These are phyloP conservation scores for Candida odintsovae DNA, from an alignment of 805 yeast species.

Conservation along the genomic window DNA sequence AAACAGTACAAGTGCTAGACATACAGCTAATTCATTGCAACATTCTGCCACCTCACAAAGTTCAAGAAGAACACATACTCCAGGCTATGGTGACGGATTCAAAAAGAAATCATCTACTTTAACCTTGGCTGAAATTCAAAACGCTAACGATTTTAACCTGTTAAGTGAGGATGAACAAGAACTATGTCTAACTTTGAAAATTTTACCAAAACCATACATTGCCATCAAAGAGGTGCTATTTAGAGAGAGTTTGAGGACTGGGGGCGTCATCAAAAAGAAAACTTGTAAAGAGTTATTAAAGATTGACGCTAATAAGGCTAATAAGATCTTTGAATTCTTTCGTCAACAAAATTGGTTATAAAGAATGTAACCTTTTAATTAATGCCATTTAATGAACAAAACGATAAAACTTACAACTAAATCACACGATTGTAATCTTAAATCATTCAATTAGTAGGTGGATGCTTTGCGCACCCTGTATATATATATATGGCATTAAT, in stretches of 20 bases:
- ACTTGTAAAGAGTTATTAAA: constrained; percentile 80
- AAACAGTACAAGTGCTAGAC: constrained; percentile 25
- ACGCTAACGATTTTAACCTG: constrained; percentile 76
- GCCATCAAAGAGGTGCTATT: constrained; percentile 88
- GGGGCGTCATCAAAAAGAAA: constrained; percentile 78
- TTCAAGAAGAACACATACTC: constrained; percentile 16
- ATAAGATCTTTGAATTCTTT: constrained; percentile 86
- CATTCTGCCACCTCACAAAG: constrained; percentile 8
- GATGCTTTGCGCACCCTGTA: too few species aligned
- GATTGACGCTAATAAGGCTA: constrained; percentile 82
- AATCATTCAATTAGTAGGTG: not conserved
- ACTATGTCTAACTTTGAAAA: constrained; percentile 75
- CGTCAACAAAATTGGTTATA: constrained; percentile 83
- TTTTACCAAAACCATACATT: constrained; percentile 88
- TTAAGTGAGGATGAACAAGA: constrained; percentile 84
- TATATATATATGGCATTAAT: not conserved
- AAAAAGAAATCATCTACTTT: constrained; percentile 33
- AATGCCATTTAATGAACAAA: not conserved
- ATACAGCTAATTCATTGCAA: constrained; percentile 27
- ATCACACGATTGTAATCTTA: not conserved
- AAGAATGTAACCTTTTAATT: not conserved
- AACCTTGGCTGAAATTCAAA: constrained; percentile 62
- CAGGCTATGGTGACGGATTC: constrained; percentile 12
- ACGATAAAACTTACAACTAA: not conserved
- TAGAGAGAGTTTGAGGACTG: constrained; percentile 79